These are phyloP conservation scores for Echria macrotheca DNA, from an alignment of 495 filamentous ascomycete genomes.

Conservation along the genomic window DNA sequence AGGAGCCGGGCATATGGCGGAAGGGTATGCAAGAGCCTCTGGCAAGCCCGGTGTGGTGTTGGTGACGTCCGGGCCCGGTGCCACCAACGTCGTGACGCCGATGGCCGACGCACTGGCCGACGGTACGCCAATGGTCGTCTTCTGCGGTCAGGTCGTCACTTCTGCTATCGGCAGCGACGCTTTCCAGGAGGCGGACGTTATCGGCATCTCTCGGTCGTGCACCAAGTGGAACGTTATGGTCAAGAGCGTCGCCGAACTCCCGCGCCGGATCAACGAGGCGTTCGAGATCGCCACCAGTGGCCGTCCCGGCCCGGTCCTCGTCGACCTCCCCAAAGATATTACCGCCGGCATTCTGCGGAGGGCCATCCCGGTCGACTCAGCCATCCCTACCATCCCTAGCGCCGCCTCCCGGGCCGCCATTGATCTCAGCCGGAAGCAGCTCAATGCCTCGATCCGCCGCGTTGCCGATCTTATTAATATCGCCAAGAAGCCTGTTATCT, in stretches of 20 bases:
- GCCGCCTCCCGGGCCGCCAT: conserved; percentile 63
- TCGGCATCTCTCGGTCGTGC: conserved; percentile 71
- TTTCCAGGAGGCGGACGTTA: conserved; percentile 74
- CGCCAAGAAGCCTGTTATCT: conserved; percentile 71
- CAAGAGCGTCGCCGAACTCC: conserved; percentile 70
- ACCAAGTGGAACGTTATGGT: conserved; percentile 88
- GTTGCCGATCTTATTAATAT: conserved; percentile 65
- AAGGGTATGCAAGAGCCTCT: conserved; percentile 70
- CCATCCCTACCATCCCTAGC: conserved; percentile 61
- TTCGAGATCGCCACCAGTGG: conserved; percentile 78
- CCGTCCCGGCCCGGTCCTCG: conserved; percentile 70
- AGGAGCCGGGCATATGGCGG: conserved; percentile 76
- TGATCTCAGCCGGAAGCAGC: conserved; percentile 52
- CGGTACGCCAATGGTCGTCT: conserved; percentile 74
- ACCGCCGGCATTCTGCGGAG: conserved; percentile 59
- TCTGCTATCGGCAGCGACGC: conserved; percentile 71
- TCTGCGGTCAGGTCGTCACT: conserved; percentile 71
- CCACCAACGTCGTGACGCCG: conserved; percentile 73
- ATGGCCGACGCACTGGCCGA: conserved; percentile 76
- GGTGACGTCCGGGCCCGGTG: conserved; percentile 73
- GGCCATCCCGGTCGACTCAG: conserved; percentile 62
- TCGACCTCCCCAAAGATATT: conserved; percentile 75
- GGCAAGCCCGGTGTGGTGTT: conserved; percentile 73
- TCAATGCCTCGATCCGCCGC: conserved; percentile 54
- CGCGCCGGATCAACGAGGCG: conserved; percentile 76